phyloP scores from a whole-genome alignment of 345 rosid species.

The Rhodamnia rubescens region DNA sequence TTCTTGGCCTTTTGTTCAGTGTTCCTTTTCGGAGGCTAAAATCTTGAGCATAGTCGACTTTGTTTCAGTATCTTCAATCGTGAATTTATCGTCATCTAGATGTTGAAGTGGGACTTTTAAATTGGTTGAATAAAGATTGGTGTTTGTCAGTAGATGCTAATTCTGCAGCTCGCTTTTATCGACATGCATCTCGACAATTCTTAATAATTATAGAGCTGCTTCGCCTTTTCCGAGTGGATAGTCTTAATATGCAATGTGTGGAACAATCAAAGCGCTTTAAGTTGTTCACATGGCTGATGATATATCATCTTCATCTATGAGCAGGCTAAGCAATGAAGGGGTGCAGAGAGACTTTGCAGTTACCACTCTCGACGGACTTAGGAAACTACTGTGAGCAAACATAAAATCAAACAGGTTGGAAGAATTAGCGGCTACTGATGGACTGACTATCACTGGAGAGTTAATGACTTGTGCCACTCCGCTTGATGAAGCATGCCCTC shows the following conservation, averaged over 20 bases:
- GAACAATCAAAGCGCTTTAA: neutral
- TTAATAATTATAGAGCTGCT: neutral
- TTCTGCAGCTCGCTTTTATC: neutral
- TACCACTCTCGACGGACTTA: neutral
- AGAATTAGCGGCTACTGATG: neutral
- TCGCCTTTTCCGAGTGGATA: neutral
- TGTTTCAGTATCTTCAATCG: neutral
- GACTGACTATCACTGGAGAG: neutral
- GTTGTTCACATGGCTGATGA: neutral
- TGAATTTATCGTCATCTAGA: neutral
- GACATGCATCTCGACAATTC: neutral
- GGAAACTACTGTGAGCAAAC: neutral
- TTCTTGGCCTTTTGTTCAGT: neutral
- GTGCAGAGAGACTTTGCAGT: neutral
- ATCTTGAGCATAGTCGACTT: neutral
- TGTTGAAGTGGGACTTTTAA: neutral
- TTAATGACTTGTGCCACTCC: neutral
- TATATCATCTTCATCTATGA: neutral
- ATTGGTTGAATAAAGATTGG: neutral
- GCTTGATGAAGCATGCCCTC: neutral
- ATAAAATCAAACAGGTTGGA: neutral
- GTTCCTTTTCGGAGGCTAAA: neutral
- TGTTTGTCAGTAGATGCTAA: neutral
- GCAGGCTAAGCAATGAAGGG: slow-evolving; percentile 26
- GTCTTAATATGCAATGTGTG: neutral